These are phyloP conservation scores for Sideroxylon spinosum DNA, from an alignment of 179 eudicot genomes.

Conservation along the genomic window DNA sequence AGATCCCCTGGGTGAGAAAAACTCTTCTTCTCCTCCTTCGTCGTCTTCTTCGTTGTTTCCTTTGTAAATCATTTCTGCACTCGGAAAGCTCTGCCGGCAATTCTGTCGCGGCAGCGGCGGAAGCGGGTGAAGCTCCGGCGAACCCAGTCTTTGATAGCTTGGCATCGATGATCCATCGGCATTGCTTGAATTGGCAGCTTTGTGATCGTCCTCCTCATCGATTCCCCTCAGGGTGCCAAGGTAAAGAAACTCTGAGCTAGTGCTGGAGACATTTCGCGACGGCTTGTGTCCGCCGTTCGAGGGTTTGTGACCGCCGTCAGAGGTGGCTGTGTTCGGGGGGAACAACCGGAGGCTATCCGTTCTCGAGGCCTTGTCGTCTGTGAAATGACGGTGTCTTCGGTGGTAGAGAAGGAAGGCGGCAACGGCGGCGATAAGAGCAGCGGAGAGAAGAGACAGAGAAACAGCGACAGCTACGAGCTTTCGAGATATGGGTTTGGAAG, in stretches of 20 bases:
- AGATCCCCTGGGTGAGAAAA: constrained; percentile 73
- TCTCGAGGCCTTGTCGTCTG: constrained; percentile 20
- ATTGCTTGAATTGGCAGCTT: constrained; percentile 11
- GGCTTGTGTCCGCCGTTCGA: not conserved
- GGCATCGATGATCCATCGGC: constrained; percentile 6
- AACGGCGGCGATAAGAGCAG: constrained; percentile 37
- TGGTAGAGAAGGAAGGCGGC: constrained; percentile 44
- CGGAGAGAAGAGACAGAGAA: constrained; percentile 44
- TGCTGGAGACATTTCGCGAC: constrained; percentile 22
- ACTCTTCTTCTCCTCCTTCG: constrained; percentile 56
- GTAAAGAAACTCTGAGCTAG: constrained; percentile 75
- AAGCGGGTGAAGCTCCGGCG: constrained; percentile 93
- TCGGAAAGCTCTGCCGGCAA: constrained; percentile 10
- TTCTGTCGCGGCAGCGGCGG: constrained; percentile 67
- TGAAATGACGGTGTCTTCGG: constrained; percentile 29
- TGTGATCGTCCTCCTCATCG: constrained; percentile 18
- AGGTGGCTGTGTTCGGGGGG: constrained; percentile 30
- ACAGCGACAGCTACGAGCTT: constrained; percentile 53
- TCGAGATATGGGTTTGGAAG: constrained; percentile 39
- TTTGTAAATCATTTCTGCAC: constrained; percentile 3
- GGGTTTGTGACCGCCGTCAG: constrained; percentile 34
- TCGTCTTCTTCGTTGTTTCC: constrained; percentile 19
- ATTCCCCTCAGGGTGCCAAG: constrained; percentile 58
- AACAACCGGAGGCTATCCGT: constrained; percentile 38
- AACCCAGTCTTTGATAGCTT: constrained; percentile 46